Conservation (phyloP, 2,329 filamentous ascomycete species). For the Cordyceps cicadae region DNA sequence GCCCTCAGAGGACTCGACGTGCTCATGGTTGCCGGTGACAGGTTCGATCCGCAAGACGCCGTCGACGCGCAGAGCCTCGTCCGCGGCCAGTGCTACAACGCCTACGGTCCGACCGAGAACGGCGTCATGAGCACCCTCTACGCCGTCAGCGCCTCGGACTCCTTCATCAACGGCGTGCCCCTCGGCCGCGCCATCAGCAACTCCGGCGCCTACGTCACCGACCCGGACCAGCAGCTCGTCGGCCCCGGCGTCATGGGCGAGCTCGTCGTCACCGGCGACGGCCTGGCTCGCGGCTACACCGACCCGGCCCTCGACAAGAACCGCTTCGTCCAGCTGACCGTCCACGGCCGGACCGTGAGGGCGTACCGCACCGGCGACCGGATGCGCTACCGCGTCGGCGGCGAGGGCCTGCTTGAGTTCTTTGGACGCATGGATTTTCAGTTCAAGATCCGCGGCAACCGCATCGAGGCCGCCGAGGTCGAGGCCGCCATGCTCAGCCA, state of each 20-base stretch:
- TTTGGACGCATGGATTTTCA: conserved; percentile 22
- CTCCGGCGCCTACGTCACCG: conserved; percentile 17
- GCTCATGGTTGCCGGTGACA: conserved; percentile 28
- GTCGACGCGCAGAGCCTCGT: neutral
- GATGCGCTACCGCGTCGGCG: conserved; percentile 15
- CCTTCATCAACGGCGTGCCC: conserved; percentile 16
- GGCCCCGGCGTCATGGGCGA: conserved; percentile 19
- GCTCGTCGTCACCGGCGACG: conserved; percentile 19
- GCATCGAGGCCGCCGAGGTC: conserved; percentile 23
- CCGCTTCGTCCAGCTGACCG: conserved; percentile 14
- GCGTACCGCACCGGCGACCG: conserved; percentile 23
- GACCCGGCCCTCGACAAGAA: conserved; percentile 8
- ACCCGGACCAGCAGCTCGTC: conserved; percentile 15
- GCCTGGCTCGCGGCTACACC: conserved; percentile 17
- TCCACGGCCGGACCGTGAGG: conserved; percentile 7
- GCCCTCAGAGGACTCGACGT: conserved; percentile 27
- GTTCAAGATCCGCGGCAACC: conserved; percentile 24
- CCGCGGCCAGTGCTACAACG: conserved; percentile 13
- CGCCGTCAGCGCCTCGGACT: neutral
- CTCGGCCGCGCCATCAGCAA: conserved; percentile 17
- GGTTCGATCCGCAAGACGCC: conserved; percentile 6
- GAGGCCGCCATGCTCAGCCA: conserved; percentile 17
- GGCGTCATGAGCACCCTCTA: conserved; percentile 15
- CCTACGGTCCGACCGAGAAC: conserved; percentile 21
- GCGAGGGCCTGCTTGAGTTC: conserved; percentile 21